A percentile compares a stretch with the other conserved stretches of the same genome.
Conservation (phyloP, 179 eudicot genomes). For the Patellifolia procumbens region DNA sequence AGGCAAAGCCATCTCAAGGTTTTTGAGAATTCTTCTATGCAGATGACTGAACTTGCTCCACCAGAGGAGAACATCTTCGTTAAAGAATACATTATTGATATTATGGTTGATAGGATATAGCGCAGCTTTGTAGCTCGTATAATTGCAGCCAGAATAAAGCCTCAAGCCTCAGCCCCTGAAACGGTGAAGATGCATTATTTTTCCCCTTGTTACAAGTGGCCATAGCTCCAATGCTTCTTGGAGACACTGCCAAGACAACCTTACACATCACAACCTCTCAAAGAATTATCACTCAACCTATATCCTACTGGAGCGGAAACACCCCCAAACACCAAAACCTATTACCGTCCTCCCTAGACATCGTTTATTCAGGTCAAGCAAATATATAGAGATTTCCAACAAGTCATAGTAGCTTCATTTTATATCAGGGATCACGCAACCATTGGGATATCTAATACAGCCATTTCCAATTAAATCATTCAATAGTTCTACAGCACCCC, state of each 20-base stretch:
- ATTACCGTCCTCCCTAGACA: no score
- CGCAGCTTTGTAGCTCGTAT: not conserved
- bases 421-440: conserved; percentile 77
- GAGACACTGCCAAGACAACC: no score
- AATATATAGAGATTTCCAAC: no score
- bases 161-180: not conserved
- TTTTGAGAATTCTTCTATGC: not conserved
- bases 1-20: not conserved
- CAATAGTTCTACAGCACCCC: conserved; percentile 86
- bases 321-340: not conserved
- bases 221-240: not conserved
- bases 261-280: not conserved
- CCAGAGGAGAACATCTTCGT: not conserved
- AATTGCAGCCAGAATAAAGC: not conserved
- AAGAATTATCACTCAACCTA: not conserved
- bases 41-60: not conserved
- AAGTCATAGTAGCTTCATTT: conserved; percentile 45
- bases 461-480: conserved; percentile 64
- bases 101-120: conserved; percentile 9
- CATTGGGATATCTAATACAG: conserved; percentile 45
- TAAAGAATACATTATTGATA: not conserved
- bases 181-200: not conserved
- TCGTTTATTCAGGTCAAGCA: no score
- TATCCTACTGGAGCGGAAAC: not conserved
- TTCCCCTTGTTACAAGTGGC: not conserved